phyloP scores from a whole-genome alignment of 805 yeast species.

The Hanseniaspora lindneri region DNA sequence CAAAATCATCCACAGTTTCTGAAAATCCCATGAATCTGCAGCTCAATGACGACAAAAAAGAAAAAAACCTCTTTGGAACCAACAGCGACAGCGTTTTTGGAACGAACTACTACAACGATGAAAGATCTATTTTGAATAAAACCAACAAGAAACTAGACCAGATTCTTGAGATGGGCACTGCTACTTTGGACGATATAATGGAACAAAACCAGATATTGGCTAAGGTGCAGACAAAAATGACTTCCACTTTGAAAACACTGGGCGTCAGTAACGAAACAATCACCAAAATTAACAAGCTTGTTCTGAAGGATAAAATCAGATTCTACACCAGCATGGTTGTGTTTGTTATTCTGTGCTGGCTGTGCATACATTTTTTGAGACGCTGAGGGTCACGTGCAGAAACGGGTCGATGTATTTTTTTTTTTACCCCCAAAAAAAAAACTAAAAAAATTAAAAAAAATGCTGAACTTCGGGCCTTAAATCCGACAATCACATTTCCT shows the following conservation, averaged over 20 bases:
- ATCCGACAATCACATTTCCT: constrained; percentile 2
- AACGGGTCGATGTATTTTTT: no score
- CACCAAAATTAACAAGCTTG: constrained; percentile 62
- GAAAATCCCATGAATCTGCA: constrained; percentile 18
- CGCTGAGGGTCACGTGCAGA: not conserved
- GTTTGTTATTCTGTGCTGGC: constrained; percentile 26
- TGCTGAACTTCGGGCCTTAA: not conserved
- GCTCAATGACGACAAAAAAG: constrained; percentile 8
- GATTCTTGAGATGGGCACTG: constrained; percentile 78
- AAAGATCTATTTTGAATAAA: constrained; percentile 47
- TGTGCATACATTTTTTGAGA: constrained; percentile 1
- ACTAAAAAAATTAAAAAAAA: no score
- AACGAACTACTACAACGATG: constrained; percentile 56
- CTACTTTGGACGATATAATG: constrained; percentile 71
- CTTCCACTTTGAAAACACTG: constrained; percentile 59
- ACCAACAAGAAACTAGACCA: constrained; percentile 80
- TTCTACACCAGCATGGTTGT: constrained; percentile 64
- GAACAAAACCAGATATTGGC: constrained; percentile 68
- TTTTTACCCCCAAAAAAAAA: no score
- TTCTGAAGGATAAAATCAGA: constrained; percentile 52
- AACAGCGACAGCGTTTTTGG: constrained; percentile 37
- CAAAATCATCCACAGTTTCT: not conserved
- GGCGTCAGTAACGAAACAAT: constrained; percentile 84
- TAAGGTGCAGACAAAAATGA: constrained; percentile 50
- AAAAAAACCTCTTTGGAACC: constrained; percentile 19